Evolutionary conservation across 805 yeast species (phyloP), one percentile per base, ranked within the genome.

Genomic region (Starmera quercuum): DNA sequence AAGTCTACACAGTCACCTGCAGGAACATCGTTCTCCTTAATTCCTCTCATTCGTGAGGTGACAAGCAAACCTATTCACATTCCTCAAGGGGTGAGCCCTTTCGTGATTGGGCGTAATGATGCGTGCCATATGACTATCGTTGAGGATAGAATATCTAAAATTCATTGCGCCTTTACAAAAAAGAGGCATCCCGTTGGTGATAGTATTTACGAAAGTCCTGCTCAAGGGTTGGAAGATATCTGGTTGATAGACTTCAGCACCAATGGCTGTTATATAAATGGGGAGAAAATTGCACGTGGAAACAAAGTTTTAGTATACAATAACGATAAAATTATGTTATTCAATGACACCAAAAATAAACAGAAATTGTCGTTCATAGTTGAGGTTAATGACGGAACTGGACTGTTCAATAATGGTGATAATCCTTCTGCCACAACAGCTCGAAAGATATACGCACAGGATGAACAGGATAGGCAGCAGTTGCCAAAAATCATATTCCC

Each of bases 161-260:
- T 79, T 1, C 97, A 92, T 56, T 87, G 96, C 54, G 60, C 77
- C 20, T 63, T 90, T 11, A 47, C 66, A 35, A 75, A 75, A 47
- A 71, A 75, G 38, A 64, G 86, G 37, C 85, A 80, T 49, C 77
- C 77, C 0, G 70, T 75, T 4, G 69, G 71, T 11, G 61, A 64
- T 20, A 64, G 75, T 21, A 66, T 78, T 4, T 73, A 63, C 49
- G 85, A 78, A 44, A 73, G 82, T 8, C 86, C 88, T 0, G 87
- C 86, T 0, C 80, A 74, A 56, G 79, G 80, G 37, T 58, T 78
- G 7, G 83, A 78, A 36, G 87, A 78, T 49, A 64, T 83, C 12
- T 86, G 95, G 94, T 60, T 88, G 20, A 58, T 83, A 30, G 95
- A 87, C 45, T 72, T 66, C 40, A 81, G 92, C 36, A 75, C 94